Evolutionary conservation across 306 rosid genomes (phyloP).

Genomic region (Cucurbita maxima): DNA sequence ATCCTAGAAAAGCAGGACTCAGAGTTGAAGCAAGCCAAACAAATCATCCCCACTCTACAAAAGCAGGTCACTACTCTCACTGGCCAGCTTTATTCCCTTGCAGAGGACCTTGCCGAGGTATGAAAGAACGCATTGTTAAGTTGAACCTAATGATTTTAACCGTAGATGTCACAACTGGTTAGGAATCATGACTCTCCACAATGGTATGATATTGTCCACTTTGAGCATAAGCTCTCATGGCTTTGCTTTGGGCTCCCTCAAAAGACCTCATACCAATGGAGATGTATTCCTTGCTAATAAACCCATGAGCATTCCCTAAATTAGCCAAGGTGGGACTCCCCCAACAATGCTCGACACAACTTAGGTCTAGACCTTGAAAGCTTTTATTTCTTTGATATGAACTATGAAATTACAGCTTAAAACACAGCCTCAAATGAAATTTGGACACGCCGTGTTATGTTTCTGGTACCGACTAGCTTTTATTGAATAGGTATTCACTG

Average conservation of each 20-base stretch:
- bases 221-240: too few species aligned
- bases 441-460: background rate
- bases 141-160: background rate
- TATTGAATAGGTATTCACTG: background rate
- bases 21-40: conserved; percentile 79
- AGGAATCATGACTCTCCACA: too few species aligned
- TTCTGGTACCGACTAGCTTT: background rate
- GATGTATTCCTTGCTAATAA: too few species aligned
- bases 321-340: too few species aligned
- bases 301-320: too few species aligned
- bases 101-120: conserved; percentile 95
- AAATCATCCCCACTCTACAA: conserved; percentile 78
- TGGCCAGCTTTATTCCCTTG: conserved; percentile 85
- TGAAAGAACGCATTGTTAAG: background rate
- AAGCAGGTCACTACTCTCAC: conserved; percentile 90
- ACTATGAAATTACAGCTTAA: background rate
- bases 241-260: too few species aligned
- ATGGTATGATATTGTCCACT: too few species aligned
- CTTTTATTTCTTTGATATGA: background rate
- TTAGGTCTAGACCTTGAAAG: background rate
- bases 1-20: conserved; percentile 69
- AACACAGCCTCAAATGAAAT: background rate
- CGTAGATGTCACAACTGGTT: background rate
- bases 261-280: too few species aligned
- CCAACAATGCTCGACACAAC: background rate